These are phyloP conservation scores for Myxozyma melibiosi DNA, from an alignment of 805 yeast genomes.

Conservation along the genomic window DNA sequence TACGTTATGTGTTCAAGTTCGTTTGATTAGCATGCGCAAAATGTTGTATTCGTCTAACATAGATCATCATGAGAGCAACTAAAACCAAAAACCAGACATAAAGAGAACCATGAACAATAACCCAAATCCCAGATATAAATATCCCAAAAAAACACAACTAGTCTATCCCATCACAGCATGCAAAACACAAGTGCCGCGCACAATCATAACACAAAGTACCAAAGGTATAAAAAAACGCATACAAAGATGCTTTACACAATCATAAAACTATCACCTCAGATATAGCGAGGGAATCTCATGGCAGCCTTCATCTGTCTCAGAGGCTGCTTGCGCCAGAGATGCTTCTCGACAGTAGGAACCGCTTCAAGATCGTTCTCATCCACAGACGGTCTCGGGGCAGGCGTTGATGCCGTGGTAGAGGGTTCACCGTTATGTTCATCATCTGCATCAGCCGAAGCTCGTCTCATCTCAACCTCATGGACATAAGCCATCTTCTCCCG, in stretches of 20 bases:
- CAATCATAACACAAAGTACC: background rate
- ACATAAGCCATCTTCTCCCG: constrained; percentile 12
- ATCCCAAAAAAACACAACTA: too few relatives aligned
- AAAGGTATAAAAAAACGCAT: background rate
- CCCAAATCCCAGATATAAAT: too few relatives aligned
- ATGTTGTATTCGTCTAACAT: too few relatives aligned
- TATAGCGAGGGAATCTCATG: constrained; percentile 12
- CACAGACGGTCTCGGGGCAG: background rate
- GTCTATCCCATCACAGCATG: too few relatives aligned
- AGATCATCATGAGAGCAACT: too few relatives aligned
- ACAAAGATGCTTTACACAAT: background rate
- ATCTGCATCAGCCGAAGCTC: constrained; percentile 2
- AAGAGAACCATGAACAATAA: too few relatives aligned
- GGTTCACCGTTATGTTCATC: background rate
- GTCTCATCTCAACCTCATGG: constrained; percentile 3
- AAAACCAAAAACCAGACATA: too few relatives aligned
- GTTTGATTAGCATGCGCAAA: too few relatives aligned
- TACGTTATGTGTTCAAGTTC: too few relatives aligned
- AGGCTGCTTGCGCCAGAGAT: constrained; percentile 1
- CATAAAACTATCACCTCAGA: background rate
- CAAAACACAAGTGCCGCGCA: too few relatives aligned
- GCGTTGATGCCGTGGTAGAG: background rate
- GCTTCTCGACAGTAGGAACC: background rate
- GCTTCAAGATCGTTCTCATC: background rate
- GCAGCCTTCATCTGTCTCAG: constrained; percentile 10